These are phyloP conservation scores for Gossypium davidsonii DNA, from an alignment of 441 rosid species.

Conservation along the genomic window DNA sequence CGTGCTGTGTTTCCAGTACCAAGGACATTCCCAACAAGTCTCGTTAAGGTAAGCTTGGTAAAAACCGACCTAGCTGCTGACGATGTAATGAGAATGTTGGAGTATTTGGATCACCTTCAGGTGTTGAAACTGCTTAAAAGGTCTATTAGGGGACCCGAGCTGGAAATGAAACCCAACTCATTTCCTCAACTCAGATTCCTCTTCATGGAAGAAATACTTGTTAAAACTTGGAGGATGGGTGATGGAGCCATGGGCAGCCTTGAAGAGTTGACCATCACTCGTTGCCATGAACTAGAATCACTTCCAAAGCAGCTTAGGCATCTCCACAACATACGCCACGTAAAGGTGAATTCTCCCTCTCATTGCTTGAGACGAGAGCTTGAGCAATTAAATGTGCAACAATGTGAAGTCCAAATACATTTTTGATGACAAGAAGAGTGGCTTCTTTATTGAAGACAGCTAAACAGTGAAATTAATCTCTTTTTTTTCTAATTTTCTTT, in stretches of 20 bases:
- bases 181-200: neutral
- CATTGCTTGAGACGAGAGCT: neutral
- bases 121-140: neutral
- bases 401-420: neutral
- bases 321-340: neutral
- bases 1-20: neutral
- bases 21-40: neutral
- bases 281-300: neutral
- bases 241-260: constrained; percentile 2
- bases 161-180: neutral
- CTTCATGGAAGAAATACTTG: neutral
- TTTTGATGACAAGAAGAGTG: neutral
- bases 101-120: neutral
- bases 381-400: neutral
- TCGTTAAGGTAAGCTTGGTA: neutral
- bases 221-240: neutral
- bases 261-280: neutral
- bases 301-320: neutral
- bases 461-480: no score
- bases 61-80: neutral
- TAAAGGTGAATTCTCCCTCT: neutral
- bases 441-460: neutral
- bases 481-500: no score
- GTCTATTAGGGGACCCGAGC: neutral
- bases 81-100: neutral